Evolutionary conservation across 192 early-diverging fungal genomes (phyloP), one percentile per base, ranked within the genome.

Genomic region (Umbelopsis sp.): DNA sequence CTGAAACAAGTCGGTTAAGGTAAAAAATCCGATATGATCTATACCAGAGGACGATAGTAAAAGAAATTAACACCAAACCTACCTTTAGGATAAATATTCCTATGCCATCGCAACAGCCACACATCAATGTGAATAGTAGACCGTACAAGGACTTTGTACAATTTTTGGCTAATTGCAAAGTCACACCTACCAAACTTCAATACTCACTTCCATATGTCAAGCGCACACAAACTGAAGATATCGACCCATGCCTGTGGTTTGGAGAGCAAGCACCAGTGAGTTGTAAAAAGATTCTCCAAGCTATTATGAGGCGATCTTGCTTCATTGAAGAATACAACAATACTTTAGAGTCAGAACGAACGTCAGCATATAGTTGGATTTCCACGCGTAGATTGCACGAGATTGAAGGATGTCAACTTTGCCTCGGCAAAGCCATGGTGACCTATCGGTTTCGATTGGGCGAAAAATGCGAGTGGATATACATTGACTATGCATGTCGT

Each of bases 181-280:
- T 91, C 65, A 79, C 84, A 7, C 90, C 90, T 53, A 71, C 91
- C 9, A 83, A 83, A 50, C 94, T 92, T 70, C 84, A 96, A 49
- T 86, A 89, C 66, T 88, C 82, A 41, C 73, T 94, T 56, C 78
- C 84, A 1, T 99, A 93, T 80, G 92, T 99, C 87, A 89, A 91
- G 44, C 92, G 93, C 71, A 89, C 90, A 36, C 82, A 95, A 56
- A 88, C 89, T n/a, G 96, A 97, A 71, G 97, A 99, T 74, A 83
- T 99, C 7, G 91, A 91, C 69, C 95, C 95, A 8, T 97, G 96
- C 70, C 83, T 99, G 75, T 84, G 97, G 38, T 98, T 99, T 80
- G 95, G 96, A 20, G 87, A 89, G 26, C 91, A 91, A 43, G 92
- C 97, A 24, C 88, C 92, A 32, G 91, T 96, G 12, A 94, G 94